Evolutionary conservation across 208 protist species (phyloP), one percentile per base, ranked within the genome.

Genomic region (Crithidia bombi): DNA sequence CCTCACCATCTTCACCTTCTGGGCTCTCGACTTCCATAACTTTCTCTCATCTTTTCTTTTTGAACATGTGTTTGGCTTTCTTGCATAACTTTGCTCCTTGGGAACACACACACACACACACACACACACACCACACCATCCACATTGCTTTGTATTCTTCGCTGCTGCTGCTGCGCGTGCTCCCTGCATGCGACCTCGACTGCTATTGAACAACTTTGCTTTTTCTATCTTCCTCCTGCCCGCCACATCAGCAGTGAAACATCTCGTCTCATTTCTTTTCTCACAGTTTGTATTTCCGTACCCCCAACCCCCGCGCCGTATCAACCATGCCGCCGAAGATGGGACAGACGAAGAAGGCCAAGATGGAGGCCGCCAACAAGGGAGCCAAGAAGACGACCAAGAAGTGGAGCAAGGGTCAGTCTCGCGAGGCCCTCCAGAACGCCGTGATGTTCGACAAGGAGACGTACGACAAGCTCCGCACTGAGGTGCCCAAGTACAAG

Each of bases 381-480:
- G 82, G 84, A 55, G 79, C 81, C 51, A 96, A 96, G 90, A 91
- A 93, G 81, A 83, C 87, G 35, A 69, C 90, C 50, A 97, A 97
- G 90, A 97, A 97, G 86, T 97, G 93, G 93, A 93, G 82, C 68
- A 97, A 97, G 79, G 86, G 85, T 41, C 87, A 90, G 75, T 87
- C 82, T 39, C 91, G 90, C 62, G 93, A 97, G 87, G 86, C 89
- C 19, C 84, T 96, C 35, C 83, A 96, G 78, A 96, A 96, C 79
- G 91, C 90, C 70, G 91, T 96, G 59, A 88, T 96, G 76, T 96
- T 95, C 76, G 91, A 96, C 75, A 94, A 93, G 81, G 87, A 93
- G 28, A 91, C 90, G 41, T 71, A 83, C 73, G 86, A 89, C 65
- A 91, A 93, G 76, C 83, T 97, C 43, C 65, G 83, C 69, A 91